These are phyloP conservation scores for Spencermartinsiella ligniputridi DNA, from an alignment of 1,139 yeast genomes.

Conservation along the genomic window DNA sequence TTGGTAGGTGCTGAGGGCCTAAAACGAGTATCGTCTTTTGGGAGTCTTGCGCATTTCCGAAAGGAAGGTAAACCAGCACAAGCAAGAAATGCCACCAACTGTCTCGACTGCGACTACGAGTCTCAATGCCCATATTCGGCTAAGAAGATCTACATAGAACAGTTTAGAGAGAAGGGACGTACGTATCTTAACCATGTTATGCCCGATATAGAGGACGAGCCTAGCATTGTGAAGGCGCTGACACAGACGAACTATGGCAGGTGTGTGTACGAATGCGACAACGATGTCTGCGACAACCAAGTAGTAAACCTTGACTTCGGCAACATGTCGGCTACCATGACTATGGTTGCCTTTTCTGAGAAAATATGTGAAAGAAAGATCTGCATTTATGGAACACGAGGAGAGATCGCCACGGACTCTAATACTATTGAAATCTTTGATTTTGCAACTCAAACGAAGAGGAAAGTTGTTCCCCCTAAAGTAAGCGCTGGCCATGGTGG, in stretches of 20 bases:
- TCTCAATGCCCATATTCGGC: conserved; percentile 26
- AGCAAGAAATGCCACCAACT: conserved; percentile 21
- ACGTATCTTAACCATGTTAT: conserved; percentile 12
- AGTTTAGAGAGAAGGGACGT: conserved; percentile 17
- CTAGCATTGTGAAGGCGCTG: conserved; percentile 22
- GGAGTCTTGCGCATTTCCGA: conserved; percentile 23
- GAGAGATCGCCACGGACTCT: conserved; percentile 26
- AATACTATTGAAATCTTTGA: conserved; percentile 23
- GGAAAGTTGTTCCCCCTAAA: conserved; percentile 15
- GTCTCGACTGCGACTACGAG: conserved; percentile 23
- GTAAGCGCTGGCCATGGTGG: conserved; percentile 28
- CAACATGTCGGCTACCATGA: conserved; percentile 27
- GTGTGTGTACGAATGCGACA: conserved; percentile 27
- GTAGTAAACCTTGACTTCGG: conserved; percentile 26
- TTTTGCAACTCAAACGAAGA: conserved; percentile 20
- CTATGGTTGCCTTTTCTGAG: conserved; percentile 27
- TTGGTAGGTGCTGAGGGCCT: conserved; percentile 23
- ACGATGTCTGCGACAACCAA: conserved; percentile 29
- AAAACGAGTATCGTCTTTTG: conserved; percentile 24
- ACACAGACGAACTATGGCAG: conserved; percentile 24
- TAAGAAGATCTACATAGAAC: conserved; percentile 23
- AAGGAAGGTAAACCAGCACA: conserved; percentile 24
- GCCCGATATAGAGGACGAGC: conserved; percentile 26
- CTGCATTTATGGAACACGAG: conserved; percentile 26
- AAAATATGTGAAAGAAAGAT: conserved; percentile 26